These are phyloP conservation scores for Nitzschia putrida DNA, from an alignment of 108 stramenopile genomes.

Conservation along the genomic window DNA sequence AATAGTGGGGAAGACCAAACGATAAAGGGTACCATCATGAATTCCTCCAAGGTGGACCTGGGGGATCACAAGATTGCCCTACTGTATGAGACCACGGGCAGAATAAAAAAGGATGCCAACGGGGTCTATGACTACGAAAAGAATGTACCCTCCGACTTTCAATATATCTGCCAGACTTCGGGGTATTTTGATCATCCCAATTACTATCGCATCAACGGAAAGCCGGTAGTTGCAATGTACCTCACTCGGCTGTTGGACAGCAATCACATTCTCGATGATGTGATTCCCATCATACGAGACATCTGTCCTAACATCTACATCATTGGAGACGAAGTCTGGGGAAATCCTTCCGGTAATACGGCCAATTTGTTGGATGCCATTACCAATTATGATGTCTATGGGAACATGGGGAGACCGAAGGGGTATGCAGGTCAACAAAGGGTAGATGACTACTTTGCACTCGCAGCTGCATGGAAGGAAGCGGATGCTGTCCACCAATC, in stretches of 20 bases:
- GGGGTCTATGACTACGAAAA: background rate
- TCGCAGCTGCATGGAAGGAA: slow-evolving; percentile 19
- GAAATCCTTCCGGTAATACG: slow-evolving; percentile 5
- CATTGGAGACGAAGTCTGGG: slow-evolving; percentile 37
- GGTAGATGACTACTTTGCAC: slow-evolving; percentile 16
- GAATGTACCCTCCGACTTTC: slow-evolving; percentile 27
- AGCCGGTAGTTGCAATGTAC: slow-evolving; percentile 49
- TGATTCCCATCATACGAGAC: slow-evolving; percentile 19
- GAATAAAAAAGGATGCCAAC: slow-evolving; percentile 22
- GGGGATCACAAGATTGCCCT: slow-evolving; percentile 39
- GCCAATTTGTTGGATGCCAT: slow-evolving; percentile 10
- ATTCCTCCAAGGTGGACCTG: background rate
- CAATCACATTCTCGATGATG: slow-evolving; percentile 3
- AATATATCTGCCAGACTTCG: slow-evolving; percentile 16
- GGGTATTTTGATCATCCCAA: slow-evolving; percentile 47
- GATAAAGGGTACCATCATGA: slow-evolving; percentile 32
- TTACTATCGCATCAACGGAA: slow-evolving; percentile 38
- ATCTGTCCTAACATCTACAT: slow-evolving; percentile 26
- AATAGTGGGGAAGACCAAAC: slow-evolving; percentile 32
- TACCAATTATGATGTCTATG: slow-evolving; percentile 49
- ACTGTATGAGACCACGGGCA: slow-evolving; percentile 45
- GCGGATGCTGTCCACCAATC: slow-evolving; percentile 8
- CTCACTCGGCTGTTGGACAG: slow-evolving; percentile 30
- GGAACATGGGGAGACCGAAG: slow-evolving; percentile 15
- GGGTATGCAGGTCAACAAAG: slow-evolving; percentile 11